These are phyloP conservation scores for Senecio squalidus DNA, from an alignment of 140 eudicot species.

Conservation along the genomic window DNA sequence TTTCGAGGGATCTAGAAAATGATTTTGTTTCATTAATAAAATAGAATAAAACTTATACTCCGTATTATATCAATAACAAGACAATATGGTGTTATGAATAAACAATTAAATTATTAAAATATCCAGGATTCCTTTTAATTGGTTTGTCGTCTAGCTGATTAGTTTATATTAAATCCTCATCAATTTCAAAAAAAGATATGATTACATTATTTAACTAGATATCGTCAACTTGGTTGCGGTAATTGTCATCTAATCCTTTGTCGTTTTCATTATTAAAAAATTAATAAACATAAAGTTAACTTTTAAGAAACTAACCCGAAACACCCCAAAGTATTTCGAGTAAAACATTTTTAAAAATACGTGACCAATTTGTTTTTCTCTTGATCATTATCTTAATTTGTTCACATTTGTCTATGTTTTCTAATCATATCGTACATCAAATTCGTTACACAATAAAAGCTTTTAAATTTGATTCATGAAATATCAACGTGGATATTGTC, in stretches of 20 bases:
- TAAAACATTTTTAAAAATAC: conserved; percentile 9
- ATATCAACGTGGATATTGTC: no score
- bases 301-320: conserved; percentile 26
- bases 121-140: conserved; percentile 22
- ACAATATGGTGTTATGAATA: no score
- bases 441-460: no score
- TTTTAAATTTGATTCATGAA: no score
- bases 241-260: conserved; percentile 5
- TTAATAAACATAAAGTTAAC: conserved; percentile 13
- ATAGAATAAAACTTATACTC: no score
- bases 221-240: conserved; percentile 8
- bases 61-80: no score
- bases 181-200: conserved; percentile 26
- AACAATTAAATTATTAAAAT: no score
- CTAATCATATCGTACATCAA: no score
- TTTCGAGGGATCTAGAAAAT: no score
- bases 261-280: conserved; percentile 12
- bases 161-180: conserved; percentile 10
- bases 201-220: conserved; percentile 12
- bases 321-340: conserved; percentile 5
- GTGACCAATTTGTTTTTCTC: conserved; percentile 26
- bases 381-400: conserved; percentile 8
- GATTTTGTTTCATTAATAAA: no score
- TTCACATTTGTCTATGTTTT: background rate
- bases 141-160: conserved; percentile 24